A percentile compares a stretch with the other conserved stretches of the same genome.
These are phyloP conservation scores for Arachnomyces sp. DNA, from an alignment of 2,329 filamentous ascomycete genomes.

Conservation along the genomic window DNA sequence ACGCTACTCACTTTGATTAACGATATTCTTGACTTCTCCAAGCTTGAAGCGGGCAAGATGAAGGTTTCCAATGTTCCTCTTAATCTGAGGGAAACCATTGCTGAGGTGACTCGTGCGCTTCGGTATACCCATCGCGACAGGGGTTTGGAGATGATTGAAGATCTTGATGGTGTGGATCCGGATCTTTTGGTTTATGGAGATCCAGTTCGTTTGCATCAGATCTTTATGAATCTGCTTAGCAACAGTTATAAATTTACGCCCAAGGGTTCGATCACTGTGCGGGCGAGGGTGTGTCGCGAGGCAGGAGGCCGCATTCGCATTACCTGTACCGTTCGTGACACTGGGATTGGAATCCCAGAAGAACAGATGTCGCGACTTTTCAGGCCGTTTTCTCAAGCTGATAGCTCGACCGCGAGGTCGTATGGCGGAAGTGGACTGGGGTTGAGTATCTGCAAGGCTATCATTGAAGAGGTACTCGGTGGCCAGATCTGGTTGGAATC, in stretches of 20 bases:
- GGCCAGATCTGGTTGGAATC: conserved; percentile 78
- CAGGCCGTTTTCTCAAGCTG: conserved; percentile 85
- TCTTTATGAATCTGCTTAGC: conserved; percentile 70
- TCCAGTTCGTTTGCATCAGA: conserved; percentile 73
- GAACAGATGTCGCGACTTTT: conserved; percentile 74
- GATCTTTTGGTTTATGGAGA: conserved; percentile 70
- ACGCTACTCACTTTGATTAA: conserved; percentile 81
- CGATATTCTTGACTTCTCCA: conserved; percentile 84
- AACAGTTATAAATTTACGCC: conserved; percentile 95
- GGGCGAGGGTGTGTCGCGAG: conserved; percentile 63
- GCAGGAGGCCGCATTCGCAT: conserved; percentile 62
- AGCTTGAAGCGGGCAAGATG: conserved; percentile 80
- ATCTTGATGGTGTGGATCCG: conserved; percentile 53
- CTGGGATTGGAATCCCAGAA: conserved; percentile 80
- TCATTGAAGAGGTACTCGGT: conserved; percentile 87
- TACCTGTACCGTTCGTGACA: conserved; percentile 80
- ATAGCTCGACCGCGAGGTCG: conserved; percentile 79
- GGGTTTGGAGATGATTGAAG: conserved; percentile 52
- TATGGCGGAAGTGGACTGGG: conserved; percentile 89
- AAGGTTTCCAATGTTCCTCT: conserved; percentile 77
- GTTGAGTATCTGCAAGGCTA: conserved; percentile 86
- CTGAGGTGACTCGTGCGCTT: conserved; percentile 55
- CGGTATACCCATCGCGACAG: conserved; percentile 56
- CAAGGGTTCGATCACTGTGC: conserved; percentile 74
- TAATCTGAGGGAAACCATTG: conserved; percentile 60